Evolutionary conservation across 371 early-diverging fungal species (phyloP).

Genomic region (Cokeromyces recurvatus): DNA sequence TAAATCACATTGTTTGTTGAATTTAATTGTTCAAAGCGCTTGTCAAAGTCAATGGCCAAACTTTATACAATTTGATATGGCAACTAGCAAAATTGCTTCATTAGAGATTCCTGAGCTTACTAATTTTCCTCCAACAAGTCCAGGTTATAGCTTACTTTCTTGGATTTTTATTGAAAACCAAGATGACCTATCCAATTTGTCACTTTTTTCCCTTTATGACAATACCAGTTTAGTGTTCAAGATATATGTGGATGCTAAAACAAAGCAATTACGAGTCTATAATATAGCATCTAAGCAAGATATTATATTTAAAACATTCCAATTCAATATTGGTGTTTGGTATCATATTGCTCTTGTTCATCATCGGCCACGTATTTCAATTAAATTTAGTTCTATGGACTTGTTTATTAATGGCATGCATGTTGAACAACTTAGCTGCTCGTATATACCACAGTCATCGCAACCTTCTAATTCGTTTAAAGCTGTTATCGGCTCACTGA

Average conservation of each 20-base stretch:
- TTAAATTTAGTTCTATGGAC: conserved; percentile 50
- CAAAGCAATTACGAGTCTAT: conserved; percentile 47
- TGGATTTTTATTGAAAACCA: conserved; percentile 69
- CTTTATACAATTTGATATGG: conserved; percentile 64
- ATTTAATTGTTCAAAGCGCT: conserved; percentile 57
- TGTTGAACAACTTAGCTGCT: conserved; percentile 55
- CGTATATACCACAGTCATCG: conserved; percentile 53
- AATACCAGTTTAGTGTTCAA: conserved; percentile 37
- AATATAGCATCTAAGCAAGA: conserved; percentile 44
- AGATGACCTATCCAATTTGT: conserved; percentile 41
- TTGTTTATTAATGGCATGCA: conserved; percentile 64
- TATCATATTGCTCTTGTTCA: conserved; percentile 71
- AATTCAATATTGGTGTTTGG: conserved; percentile 63
- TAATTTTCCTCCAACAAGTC: conserved; percentile 50
- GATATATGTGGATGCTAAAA: conserved; percentile 43
- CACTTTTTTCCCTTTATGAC: conserved; percentile 53
- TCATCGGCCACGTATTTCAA: conserved; percentile 50
- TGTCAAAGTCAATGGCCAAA: conserved; percentile 62
- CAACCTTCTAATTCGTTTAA: conserved; percentile 34
- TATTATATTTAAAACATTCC: conserved; percentile 43
- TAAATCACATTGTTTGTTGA: conserved; percentile 27
- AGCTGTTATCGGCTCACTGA: conserved; percentile 40
- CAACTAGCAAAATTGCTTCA: conserved; percentile 28
- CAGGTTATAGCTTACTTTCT: conserved; percentile 58
- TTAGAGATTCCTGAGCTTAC: conserved; percentile 34